phyloP scores from a whole-genome alignment of 495 filamentous ascomycete species.

The Antarctomyces pellizariae region DNA sequence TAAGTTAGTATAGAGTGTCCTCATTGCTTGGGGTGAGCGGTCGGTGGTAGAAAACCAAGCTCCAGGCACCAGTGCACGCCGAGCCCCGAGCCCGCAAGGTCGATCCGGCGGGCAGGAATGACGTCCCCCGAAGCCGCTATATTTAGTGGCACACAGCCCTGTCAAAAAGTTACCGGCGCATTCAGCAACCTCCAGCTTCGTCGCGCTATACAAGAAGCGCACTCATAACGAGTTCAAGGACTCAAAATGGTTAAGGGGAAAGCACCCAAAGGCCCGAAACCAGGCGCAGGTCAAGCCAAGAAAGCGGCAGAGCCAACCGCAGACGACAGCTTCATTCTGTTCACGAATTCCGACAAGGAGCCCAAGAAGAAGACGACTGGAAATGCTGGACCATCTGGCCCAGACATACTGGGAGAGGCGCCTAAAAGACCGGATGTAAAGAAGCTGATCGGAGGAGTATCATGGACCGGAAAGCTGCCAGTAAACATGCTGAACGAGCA shows the following conservation, averaged over 20 bases:
- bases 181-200: too few relatives aligned
- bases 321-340: slow-evolving; percentile 43
- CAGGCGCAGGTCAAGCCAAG: slow-evolving; percentile 5
- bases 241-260: slow-evolving; percentile 21
- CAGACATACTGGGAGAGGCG: slow-evolving; percentile 23
- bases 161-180: too few relatives aligned
- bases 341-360: slow-evolving; percentile 37
- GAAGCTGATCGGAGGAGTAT: slow-evolving; percentile 77
- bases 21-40: too few relatives aligned
- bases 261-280: slow-evolving; percentile 19
- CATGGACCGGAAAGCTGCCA: slow-evolving; percentile 93
- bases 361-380: slow-evolving; percentile 22
- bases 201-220: too few relatives aligned
- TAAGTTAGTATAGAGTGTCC: too few relatives aligned
- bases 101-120: too few relatives aligned
- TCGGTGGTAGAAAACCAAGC: too few relatives aligned
- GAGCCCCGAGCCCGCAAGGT: too few relatives aligned
- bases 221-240: too few relatives aligned
- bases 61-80: too few relatives aligned
- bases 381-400: slow-evolving; percentile 10
- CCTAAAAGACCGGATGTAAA: slow-evolving; percentile 63
- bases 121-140: too few relatives aligned
- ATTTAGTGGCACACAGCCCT: too few relatives aligned
- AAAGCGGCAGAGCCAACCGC: slow-evolving; percentile 10
- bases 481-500: slow-evolving; percentile 84